A percentile compares a stretch with the other conserved stretches of the same genome.
Conservation (phyloP, 768 basidiomycete species). For the Phylloporus sp. region DNA sequence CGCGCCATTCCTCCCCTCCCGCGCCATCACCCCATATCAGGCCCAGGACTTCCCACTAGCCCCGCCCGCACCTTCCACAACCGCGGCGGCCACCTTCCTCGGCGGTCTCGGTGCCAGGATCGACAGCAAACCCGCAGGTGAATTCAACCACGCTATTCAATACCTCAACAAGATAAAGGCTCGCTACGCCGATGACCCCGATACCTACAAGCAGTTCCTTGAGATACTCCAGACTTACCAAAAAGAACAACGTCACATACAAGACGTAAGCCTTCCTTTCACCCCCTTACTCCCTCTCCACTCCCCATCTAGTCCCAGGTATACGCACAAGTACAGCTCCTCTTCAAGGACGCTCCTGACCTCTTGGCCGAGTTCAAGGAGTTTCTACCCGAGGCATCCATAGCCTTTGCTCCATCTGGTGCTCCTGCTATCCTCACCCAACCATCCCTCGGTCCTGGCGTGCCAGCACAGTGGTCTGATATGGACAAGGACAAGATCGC, state of each 20-base stretch:
- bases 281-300: not conserved
- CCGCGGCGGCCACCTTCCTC: slow-evolving; percentile 63
- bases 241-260: slow-evolving; percentile 71
- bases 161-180: slow-evolving; percentile 99
- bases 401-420: slow-evolving; percentile 38
- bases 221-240: slow-evolving; percentile 87
- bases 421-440: slow-evolving; percentile 51
- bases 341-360: slow-evolving; percentile 81
- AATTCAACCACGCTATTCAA: slow-evolving; percentile 93
- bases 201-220: slow-evolving; percentile 87
- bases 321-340: slow-evolving; percentile 71
- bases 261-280: slow-evolving; percentile 53
- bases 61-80: slow-evolving; percentile 44
- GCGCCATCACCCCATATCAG: slow-evolving; percentile 53
- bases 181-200: slow-evolving; percentile 83
- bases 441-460: slow-evolving; percentile 35
- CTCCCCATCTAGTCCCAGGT: slow-evolving; percentile 55
- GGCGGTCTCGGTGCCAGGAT: slow-evolving; percentile 53
- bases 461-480: slow-evolving; percentile 41
- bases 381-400: slow-evolving; percentile 67
- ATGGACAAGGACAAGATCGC: slow-evolving; percentile 35
- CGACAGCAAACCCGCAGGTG: slow-evolving; percentile 53
- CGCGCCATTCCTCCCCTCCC: slow-evolving; percentile 34
- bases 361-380: slow-evolving; percentile 77
- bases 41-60: slow-evolving; percentile 47